phyloP scores from a whole-genome alignment of 257 asterid species.

The Cruciata laevipes region DNA sequence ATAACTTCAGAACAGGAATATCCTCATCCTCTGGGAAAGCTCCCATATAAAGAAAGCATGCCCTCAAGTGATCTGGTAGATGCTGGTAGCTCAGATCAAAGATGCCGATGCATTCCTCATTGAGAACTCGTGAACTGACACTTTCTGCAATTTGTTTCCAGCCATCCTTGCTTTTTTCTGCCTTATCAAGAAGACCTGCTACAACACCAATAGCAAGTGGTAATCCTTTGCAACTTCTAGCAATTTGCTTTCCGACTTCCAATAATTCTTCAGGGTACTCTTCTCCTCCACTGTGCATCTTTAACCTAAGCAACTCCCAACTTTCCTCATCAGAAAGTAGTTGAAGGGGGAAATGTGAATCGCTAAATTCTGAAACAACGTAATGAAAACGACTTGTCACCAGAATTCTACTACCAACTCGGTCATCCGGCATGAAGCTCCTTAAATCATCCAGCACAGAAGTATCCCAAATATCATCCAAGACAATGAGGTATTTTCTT shows the following conservation, averaged over 20 bases:
- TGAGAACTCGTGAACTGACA: not conserved
- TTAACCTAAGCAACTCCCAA: not conserved
- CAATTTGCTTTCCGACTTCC: slow-evolving; percentile 4
- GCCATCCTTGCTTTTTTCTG: not conserved
- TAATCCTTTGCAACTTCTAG: not conserved
- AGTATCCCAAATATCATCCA: slow-evolving; percentile 12
- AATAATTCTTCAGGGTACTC: not conserved
- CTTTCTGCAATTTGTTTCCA: slow-evolving; percentile 8
- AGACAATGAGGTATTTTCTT: not conserved
- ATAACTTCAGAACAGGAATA: slow-evolving; percentile 1
- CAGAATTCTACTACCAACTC: slow-evolving; percentile 12
- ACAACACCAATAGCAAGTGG: slow-evolving; percentile 1
- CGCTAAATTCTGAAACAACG: not conserved
- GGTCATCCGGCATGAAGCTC: not conserved
- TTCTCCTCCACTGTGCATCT: not conserved
- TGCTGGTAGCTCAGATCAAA: slow-evolving; percentile 14
- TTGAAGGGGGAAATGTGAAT: not conserved
- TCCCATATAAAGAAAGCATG: slow-evolving; percentile 16
- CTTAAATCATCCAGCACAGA: not conserved
- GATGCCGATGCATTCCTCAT: slow-evolving; percentile 1
- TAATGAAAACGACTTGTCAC: not conserved
- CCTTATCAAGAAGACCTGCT: slow-evolving; percentile 4
- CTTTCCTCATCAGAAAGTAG: not conserved
- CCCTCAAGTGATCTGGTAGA: slow-evolving; percentile 9
- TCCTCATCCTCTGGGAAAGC: slow-evolving; percentile 1